phyloP scores from a whole-genome alignment of 306 rosid species.

The Casuarina cunninghamiana region DNA sequence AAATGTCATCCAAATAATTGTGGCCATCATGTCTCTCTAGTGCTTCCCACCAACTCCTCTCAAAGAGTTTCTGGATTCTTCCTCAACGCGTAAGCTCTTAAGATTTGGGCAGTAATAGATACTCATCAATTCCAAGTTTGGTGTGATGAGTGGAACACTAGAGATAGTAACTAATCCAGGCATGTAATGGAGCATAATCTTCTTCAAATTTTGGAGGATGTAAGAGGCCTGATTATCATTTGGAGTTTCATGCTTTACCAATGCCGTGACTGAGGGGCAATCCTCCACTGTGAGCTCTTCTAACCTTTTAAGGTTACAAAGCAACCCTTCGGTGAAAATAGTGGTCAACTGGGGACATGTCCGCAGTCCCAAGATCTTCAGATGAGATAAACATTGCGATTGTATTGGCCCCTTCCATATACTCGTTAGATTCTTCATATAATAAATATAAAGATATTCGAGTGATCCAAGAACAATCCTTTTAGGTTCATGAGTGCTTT shows the following conservation, averaged over 20 bases:
- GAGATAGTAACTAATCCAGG: conserved; percentile 19
- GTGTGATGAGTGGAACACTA: conserved; percentile 2
- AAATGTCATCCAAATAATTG: neutral
- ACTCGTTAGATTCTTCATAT: neutral
- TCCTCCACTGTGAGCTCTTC: conserved; percentile 19
- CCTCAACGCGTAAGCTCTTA: neutral
- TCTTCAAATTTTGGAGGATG: conserved; percentile 16
- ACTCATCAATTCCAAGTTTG: neutral
- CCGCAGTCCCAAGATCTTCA: conserved; percentile 13
- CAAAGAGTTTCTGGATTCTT: neutral
- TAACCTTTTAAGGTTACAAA: neutral
- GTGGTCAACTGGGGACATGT: conserved; percentile 28
- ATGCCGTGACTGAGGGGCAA: conserved; percentile 22
- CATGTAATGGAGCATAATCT: conserved; percentile 2
- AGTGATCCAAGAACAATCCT: neutral
- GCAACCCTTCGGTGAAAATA: neutral
- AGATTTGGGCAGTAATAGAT: conserved; percentile 27
- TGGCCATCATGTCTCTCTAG: neutral
- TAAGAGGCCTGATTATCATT: neutral
- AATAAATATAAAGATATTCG: neutral
- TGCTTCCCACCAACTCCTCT: conserved; percentile 22
- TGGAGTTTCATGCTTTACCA: neutral
- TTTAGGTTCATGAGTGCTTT: neutral
- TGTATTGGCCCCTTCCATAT: neutral
- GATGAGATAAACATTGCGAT: neutral